Evolutionary conservation across 345 rosid species (phyloP).

Genomic region (Arabidopsis arenosa): DNA sequence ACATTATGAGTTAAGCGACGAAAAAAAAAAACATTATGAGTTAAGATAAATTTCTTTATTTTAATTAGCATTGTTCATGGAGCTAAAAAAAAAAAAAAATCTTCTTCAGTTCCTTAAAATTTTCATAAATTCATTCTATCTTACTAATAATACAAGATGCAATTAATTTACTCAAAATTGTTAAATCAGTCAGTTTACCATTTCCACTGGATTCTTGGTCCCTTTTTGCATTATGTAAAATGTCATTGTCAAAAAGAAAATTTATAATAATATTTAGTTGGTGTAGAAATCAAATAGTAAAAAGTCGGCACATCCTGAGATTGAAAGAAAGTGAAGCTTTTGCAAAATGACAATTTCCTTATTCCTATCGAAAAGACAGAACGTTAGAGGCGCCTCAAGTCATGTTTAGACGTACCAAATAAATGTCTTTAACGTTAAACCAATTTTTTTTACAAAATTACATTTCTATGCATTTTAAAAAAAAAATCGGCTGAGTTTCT

Average conservation of each 20-base stretch:
- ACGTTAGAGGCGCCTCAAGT: conserved; percentile 12
- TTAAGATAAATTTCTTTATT: too few species aligned
- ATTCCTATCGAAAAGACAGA: conserved; percentile 27
- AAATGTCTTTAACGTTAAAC: not conserved
- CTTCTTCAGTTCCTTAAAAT: too few species aligned
- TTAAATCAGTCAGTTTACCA: not conserved
- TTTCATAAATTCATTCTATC: too few species aligned
- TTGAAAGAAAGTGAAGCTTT: conserved; percentile 28
- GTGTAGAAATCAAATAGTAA: conserved; percentile 23
- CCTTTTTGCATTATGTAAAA: conserved; percentile 1
- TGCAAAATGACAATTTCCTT: conserved; percentile 37
- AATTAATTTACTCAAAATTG: not conserved
- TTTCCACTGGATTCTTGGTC: not conserved
- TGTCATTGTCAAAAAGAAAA: not conserved
- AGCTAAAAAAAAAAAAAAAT: too few species aligned
- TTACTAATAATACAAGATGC: not conserved
- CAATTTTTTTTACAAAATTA: not conserved
- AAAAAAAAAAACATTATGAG: too few species aligned
- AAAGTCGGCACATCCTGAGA: conserved; percentile 42
- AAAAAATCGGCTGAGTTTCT: not conserved
- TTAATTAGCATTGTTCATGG: too few species aligned
- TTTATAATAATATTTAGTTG: not conserved
- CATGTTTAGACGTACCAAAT: conserved; percentile 29
- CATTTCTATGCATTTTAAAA: not conserved
- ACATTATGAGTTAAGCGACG: too few species aligned